Evolutionary conservation across 495 filamentous ascomycete species (phyloP).

Genomic region (Clavariopsis aquatica): DNA sequence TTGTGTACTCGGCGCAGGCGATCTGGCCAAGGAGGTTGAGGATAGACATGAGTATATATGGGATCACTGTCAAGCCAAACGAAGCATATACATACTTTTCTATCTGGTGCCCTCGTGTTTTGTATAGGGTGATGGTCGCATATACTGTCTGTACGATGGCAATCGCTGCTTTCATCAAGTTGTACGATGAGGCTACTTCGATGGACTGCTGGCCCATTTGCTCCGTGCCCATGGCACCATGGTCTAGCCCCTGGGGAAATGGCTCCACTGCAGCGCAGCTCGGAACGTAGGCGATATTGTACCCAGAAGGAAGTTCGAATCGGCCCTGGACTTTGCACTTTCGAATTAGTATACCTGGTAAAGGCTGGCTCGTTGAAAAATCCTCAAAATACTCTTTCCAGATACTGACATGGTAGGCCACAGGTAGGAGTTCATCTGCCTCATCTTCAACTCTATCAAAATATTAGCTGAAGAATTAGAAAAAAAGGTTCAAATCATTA

Average conservation of each 20-base stretch:
- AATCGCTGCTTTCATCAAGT: slow-evolving; percentile 42
- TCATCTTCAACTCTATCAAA: too few relatives aligned
- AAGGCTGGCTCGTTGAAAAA: neutral
- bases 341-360: neutral
- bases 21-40: slow-evolving; percentile 58
- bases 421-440: too few relatives aligned
- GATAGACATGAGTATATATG: slow-evolving; percentile 69
- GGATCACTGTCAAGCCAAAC: slow-evolving; percentile 50
- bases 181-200: slow-evolving; percentile 34
- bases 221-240: too few relatives aligned
- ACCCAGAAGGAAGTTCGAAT: slow-evolving; percentile 35
- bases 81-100: slow-evolving; percentile 50
- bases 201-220: neutral
- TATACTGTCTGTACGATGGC: slow-evolving; percentile 49
- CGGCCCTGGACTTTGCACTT: slow-evolving; percentile 2
- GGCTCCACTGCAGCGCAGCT: slow-evolving; percentile 9
- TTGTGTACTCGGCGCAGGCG: slow-evolving; percentile 46
- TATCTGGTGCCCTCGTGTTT: slow-evolving; percentile 46
- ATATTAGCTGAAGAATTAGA: too few relatives aligned
- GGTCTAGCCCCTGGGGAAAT: too few relatives aligned
- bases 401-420: neutral
- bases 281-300: slow-evolving; percentile 35
- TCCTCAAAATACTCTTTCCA: neutral
- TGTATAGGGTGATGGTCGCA: slow-evolving; percentile 45
- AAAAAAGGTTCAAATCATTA: too few relatives aligned